phyloP scores from a whole-genome alignment of 176 grass and related monocot species.

The Calamus simplicifolius region DNA sequence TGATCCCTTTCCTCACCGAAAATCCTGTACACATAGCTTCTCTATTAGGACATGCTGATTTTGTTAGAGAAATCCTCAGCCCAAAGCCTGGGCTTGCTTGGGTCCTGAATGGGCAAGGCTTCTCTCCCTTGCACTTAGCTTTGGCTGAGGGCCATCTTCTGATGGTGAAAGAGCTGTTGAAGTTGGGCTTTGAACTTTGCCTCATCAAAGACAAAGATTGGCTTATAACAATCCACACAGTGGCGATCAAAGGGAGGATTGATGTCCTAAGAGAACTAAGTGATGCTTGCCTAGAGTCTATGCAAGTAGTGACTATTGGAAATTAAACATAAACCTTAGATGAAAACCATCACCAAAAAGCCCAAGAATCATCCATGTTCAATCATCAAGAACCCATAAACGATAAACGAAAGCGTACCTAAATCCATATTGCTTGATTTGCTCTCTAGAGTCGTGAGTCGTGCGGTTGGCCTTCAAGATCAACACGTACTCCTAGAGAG shows the following conservation, averaged over 20 bases:
- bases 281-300: not conserved
- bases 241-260: not conserved
- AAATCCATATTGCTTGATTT: too few relatives aligned
- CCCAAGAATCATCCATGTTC: too few relatives aligned
- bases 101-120: not conserved
- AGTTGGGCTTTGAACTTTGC: constrained; percentile 6
- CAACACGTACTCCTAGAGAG: too few relatives aligned
- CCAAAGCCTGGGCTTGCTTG: not conserved
- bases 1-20: not conserved
- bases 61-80: constrained; percentile 3
- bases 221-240: constrained; percentile 7
- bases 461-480: too few relatives aligned
- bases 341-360: too few relatives aligned
- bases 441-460: too few relatives aligned
- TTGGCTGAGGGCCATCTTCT: constrained; percentile 1
- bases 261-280: not conserved
- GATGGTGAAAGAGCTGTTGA: constrained; percentile 12
- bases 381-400: too few relatives aligned
- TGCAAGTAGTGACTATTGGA: not conserved
- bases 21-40: constrained; percentile 18
- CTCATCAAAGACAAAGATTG: constrained; percentile 2
- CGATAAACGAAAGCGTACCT: too few relatives aligned
- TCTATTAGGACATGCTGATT: constrained; percentile 5
- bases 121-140: constrained; percentile 22
- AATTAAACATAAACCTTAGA: too few relatives aligned